Conservation (phyloP, 352 stramenopile species). For the Phytophthora tubulina region DNA sequence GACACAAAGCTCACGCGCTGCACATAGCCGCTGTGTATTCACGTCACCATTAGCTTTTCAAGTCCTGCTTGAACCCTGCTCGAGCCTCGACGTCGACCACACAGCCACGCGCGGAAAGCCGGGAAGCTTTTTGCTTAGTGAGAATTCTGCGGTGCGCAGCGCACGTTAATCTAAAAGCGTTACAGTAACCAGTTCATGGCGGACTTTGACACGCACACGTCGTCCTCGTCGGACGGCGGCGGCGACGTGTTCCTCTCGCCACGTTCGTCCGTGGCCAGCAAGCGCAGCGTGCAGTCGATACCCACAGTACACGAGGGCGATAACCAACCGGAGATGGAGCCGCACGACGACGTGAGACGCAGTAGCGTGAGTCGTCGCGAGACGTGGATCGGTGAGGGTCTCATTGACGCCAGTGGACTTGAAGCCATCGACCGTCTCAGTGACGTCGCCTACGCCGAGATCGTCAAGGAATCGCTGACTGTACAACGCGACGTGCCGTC, state of each 20-base stretch:
- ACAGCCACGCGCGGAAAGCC: conserved; percentile 23
- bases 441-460: conserved; percentile 47
- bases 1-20: conserved; percentile 28
- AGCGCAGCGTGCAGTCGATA: conserved; percentile 41
- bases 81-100: conserved; percentile 11
- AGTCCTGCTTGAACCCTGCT: conserved; percentile 16
- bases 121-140: conserved; percentile 8
- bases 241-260: conserved; percentile 45
- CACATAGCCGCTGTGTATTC: neutral
- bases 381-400: conserved; percentile 77
- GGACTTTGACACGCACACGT: conserved; percentile 45
- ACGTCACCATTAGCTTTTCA: conserved; percentile 12
- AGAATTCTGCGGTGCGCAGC: conserved; percentile 33
- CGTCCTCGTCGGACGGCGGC: conserved; percentile 41
- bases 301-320: conserved; percentile 32
- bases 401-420: conserved; percentile 61
- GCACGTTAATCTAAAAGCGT: conserved; percentile 7
- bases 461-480: conserved; percentile 39
- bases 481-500: conserved; percentile 13
- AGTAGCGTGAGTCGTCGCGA: conserved; percentile 51
- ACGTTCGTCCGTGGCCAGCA: conserved; percentile 39
- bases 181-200: conserved; percentile 24
- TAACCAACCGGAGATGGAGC: conserved; percentile 33
- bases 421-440: conserved; percentile 65
- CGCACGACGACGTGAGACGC: conserved; percentile 26